Percentiles rank a stretch among this genome's conserved stretches.
Evolutionary conservation across 2,329 filamentous ascomycete species (phyloP).

Genomic region (Fusarium robinianum): DNA sequence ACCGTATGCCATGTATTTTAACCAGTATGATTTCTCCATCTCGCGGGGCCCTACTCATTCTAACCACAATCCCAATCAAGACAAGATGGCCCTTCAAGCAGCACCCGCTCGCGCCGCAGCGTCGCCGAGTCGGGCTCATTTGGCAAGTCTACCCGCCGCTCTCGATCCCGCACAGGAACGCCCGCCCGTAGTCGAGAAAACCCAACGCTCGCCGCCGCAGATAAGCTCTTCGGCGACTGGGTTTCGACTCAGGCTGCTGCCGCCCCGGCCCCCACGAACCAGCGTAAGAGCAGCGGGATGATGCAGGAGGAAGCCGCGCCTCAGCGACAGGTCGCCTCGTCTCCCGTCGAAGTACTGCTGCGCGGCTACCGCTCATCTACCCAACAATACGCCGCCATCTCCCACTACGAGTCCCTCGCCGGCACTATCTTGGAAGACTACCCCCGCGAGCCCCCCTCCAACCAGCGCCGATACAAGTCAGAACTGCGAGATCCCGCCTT

Average conservation of each 20-base stretch:
- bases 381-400: constrained; percentile 83
- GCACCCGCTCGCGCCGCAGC: constrained; percentile 55
- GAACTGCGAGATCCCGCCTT: constrained; percentile 75
- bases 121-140: constrained; percentile 67
- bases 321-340: constrained; percentile 43
- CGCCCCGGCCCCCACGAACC: constrained; percentile 34
- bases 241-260: constrained; percentile 52
- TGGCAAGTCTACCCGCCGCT: constrained; percentile 67
- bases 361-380: constrained; percentile 73
- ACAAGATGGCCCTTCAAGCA: constrained; percentile 56
- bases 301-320: constrained; percentile 48
- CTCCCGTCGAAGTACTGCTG: constrained; percentile 76
- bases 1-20: constrained; percentile 69
- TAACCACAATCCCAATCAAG: constrained; percentile 39
- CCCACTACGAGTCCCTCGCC: constrained; percentile 85
- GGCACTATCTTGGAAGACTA: constrained; percentile 93
- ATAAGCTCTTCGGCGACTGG: constrained; percentile 65
- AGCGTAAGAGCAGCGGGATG: constrained; percentile 45
- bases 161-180: constrained; percentile 64
- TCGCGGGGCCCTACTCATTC: background rate
- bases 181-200: constrained; percentile 61
- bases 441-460: constrained; percentile 76
- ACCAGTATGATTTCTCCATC: constrained; percentile 53
- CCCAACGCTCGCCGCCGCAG: constrained; percentile 64
- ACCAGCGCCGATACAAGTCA: constrained; percentile 71